Conservation (phyloP, 768 basidiomycete species). For the Boletellus ananiceps region DNA sequence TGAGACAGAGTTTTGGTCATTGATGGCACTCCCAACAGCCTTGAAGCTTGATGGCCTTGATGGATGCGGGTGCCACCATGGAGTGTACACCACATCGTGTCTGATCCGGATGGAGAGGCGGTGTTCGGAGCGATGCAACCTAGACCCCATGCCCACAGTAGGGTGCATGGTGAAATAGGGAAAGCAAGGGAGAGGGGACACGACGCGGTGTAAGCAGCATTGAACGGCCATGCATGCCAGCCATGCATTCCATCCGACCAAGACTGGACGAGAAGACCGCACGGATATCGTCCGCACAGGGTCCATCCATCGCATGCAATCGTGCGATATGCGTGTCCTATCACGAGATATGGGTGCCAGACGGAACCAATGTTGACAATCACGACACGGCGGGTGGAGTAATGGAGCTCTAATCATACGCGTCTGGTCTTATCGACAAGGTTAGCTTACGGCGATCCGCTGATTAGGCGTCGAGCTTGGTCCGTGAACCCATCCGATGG, state of each 20-base stretch:
- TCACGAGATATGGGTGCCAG: conserved; percentile 14
- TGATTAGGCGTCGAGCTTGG: conserved; percentile 1
- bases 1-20: background rate
- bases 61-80: too few relatives aligned
- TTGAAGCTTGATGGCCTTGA: too few relatives aligned
- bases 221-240: background rate
- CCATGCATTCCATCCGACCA: background rate
- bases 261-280: conserved; percentile 9
- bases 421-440: conserved; percentile 12
- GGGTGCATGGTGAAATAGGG: background rate
- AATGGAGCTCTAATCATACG: conserved; percentile 1
- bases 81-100: background rate
- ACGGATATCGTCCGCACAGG: conserved; percentile 20
- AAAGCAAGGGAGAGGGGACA: background rate
- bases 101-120: conserved; percentile 10
- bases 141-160: background rate
- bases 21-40: background rate
- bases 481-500: background rate
- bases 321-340: conserved; percentile 14
- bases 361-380: background rate
- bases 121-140: background rate
- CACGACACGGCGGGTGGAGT: conserved; percentile 7
- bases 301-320: background rate
- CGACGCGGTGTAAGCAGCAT: too few relatives aligned
- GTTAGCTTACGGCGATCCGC: conserved; percentile 10